Evolutionary conservation across 1,139 yeast species (phyloP), one percentile per base, ranked within the genome.

Genomic region (Lodderomyces margitis): DNA sequence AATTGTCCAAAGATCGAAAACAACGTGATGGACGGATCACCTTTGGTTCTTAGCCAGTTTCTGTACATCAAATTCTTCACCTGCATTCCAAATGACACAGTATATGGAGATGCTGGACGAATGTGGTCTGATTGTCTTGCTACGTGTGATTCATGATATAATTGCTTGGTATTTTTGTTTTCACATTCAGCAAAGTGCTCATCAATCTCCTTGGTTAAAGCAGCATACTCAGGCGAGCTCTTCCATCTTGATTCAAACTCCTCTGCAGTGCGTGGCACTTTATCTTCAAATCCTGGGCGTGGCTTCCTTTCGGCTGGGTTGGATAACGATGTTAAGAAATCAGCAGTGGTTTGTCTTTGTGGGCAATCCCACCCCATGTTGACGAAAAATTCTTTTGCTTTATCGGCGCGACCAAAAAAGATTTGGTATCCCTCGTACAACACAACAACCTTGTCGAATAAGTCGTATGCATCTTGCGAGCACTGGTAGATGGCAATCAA

Each of bases 371-470:
- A 78, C 5, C 82, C 82, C 76, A 75, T 66, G 11, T 60, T 60
- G 38, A 62, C 54, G 45, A 77, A 77, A 54, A 57, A 77, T 7
- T 67, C 66, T 52, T 76, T 81, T 4, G 92, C 95, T 23, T 66
- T 58, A 12, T 61, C 59, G 11, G 80, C 72, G 33, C 77, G 74
- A 46, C 96, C 96, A 55, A 71, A 86, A 63, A 60, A 87, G 43
- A 87, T 81, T 61, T 87, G 94, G 54, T 82, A 75, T 40, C 96
- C 95, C 49, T 79, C 83, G 56, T 86, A 86, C 34, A 87, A 65
- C 15, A 87, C 81, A 33, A 80, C 68, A 10, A 83, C 94, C 49
- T 83, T 81, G 62, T 86, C 91, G 55, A 87, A 87, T 45, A 81
- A 62, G 42, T 83, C 80, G 43, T 47, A 47, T 11, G 48, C 48